Base-by-base conservation (phyloP, 1,139 yeast species). In the Blastobotrys serpentis region DNA sequence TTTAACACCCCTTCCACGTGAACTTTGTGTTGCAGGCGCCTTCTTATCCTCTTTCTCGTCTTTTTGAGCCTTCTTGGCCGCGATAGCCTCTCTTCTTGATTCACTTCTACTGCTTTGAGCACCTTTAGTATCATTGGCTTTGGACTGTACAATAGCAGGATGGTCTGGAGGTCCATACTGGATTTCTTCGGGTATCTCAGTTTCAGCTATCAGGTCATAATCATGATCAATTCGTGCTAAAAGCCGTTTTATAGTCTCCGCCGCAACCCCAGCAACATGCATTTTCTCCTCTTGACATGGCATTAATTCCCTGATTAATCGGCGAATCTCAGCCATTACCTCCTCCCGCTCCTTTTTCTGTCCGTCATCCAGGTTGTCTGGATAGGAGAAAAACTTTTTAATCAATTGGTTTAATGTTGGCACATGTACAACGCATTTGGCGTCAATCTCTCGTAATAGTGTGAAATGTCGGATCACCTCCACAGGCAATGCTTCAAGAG, bases 261-360 rank as follows among this genome's bases (percentile, higher is more conserved):
- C 78, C 22, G 97, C 96, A 33, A 88, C 85, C 1, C 92, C 84
- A 2, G 98, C 94, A 33, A 92, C 97, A 64, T 92, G 97, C 95
- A 92, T 89, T 68, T 92, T 92, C 65, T 92, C 98, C 63, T 92
- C 98, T 52, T 92, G 71, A 56, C 96, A 88, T 0, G 98, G 98
- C 72, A 92, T 82, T 46, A 92, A 75, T 52, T 86, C 96, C 56
- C 66, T 65, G 45, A 63, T 71, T 52, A 69, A 65, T 36, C 61
- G 67, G 33, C 72, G 65, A 46, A 72, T 71, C 51, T 65, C 64
- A n/a, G 60, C 58, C 50, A 73, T 61, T 32, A 68, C 49, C 49
- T 68, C 59, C 52, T 68, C 71, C 2, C 77, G 70, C 46, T 65
- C 67, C 17, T 61, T 34, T 18, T 38, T 25, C 18, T 48, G 25